These are phyloP conservation scores for Persicaria tinctoria DNA, from an alignment of 148 eudicot genomes.

Conservation along the genomic window DNA sequence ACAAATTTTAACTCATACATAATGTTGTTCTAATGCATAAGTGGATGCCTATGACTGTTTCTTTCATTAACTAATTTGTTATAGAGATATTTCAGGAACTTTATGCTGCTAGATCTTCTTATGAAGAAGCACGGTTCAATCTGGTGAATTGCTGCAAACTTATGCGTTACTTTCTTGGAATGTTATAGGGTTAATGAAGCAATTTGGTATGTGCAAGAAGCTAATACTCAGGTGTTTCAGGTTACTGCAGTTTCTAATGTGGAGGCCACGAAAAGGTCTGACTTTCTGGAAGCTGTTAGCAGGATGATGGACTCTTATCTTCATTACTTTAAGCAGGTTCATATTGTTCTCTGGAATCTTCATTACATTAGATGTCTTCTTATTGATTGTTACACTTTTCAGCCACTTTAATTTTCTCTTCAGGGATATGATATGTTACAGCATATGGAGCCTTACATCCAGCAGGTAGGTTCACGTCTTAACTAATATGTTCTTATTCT, in stretches of 20 bases:
- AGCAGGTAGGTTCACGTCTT: conserved; percentile 43
- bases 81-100: conserved; percentile 88
- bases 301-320: conserved; percentile 91
- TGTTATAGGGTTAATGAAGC: not conserved
- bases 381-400: not conserved
- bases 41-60: conserved; percentile 3
- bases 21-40: not conserved
- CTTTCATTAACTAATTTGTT: conserved; percentile 54
- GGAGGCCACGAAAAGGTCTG: conserved; percentile 84
- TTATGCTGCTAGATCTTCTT: conserved; percentile 60
- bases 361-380: not conserved
- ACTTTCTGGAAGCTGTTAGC: conserved; percentile 78
- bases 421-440: conserved; percentile 90
- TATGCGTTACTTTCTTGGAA: not conserved
- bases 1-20: conserved; percentile 20
- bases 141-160: conserved; percentile 37
- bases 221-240: conserved; percentile 23
- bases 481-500: not conserved
- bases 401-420: conserved; percentile 14
- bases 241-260: conserved; percentile 68
- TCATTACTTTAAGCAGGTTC: conserved; percentile 75
- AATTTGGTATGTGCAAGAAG: not conserved
- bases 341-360: not conserved
- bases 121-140: conserved; percentile 84
- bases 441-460: conserved; percentile 83